phyloP scores from a whole-genome alignment of 2,329 filamentous ascomycete species.

The Xylaria multiplex region DNA sequence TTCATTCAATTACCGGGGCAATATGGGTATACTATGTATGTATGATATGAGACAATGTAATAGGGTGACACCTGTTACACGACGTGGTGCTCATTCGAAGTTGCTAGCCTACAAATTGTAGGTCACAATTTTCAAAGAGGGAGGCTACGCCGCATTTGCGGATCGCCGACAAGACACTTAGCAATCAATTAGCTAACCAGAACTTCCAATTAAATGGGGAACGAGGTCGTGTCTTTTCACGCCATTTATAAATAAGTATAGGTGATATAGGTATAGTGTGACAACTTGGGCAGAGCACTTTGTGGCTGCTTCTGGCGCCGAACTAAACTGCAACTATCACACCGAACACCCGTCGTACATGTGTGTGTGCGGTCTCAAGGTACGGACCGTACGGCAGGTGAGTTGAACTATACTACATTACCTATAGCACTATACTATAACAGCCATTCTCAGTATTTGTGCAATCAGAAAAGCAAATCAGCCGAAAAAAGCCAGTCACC shows the following conservation, averaged over 20 bases:
- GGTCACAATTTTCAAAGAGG: no score
- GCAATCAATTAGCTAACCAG: not conserved
- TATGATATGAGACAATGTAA: no score
- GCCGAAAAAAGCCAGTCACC: constrained; percentile 7
- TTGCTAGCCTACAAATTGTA: no score
- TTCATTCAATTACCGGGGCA: no score
- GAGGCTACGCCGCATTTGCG: not conserved
- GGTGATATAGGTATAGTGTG: not conserved
- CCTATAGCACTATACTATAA: not conserved
- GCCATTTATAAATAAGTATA: not conserved
- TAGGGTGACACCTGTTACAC: no score
- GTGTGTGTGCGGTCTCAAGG: not conserved
- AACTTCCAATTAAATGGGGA: constrained; percentile 2
- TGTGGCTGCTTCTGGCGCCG: not conserved
- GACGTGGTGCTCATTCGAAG: no score
- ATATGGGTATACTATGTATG: no score
- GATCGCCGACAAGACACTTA: not conserved
- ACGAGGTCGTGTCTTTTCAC: not conserved
- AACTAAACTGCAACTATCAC: not conserved
- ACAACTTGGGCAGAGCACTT: not conserved
- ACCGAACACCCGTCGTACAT: not conserved
- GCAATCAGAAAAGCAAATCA: not conserved
- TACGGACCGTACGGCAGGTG: not conserved
- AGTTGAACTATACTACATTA: not conserved
- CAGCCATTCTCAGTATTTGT: not conserved